phyloP scores from a whole-genome alignment of 345 rosid species.

The Populus tremula region DNA sequence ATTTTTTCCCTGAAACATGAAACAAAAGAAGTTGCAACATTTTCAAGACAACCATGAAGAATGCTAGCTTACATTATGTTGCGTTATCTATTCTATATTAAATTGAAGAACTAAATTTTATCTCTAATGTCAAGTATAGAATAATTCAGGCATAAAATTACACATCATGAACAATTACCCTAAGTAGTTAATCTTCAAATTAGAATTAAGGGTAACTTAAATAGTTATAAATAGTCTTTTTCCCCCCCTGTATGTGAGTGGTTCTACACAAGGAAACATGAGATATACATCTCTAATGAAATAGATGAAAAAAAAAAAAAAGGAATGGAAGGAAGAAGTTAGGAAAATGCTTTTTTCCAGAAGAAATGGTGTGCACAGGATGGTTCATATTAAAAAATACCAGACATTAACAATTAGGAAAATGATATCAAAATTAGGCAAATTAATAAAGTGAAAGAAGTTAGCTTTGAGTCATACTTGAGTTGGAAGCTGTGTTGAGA shows the following conservation, averaged over 20 bases:
- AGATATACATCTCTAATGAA: neutral
- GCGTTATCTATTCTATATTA: neutral
- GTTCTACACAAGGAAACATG: neutral
- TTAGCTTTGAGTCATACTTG: neutral
- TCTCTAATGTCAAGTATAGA: neutral
- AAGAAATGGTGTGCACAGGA: neutral
- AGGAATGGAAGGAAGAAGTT: neutral
- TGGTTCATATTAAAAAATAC: neutral
- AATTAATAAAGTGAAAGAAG: neutral
- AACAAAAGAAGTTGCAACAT: neutral
- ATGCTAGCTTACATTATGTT: neutral
- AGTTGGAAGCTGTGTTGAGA: neutral
- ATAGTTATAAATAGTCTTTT: neutral
- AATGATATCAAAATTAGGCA: neutral
- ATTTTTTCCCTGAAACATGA: neutral
- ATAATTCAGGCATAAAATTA: neutral
- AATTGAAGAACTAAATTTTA: neutral
- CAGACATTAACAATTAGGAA: neutral
- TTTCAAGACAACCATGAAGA: neutral
- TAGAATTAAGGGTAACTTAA: neutral
- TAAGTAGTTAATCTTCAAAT: neutral
- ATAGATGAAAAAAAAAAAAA: neutral
- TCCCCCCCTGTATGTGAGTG: neutral
- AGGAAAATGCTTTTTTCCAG: neutral
- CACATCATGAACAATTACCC: neutral